Evolutionary conservation across 2,329 filamentous ascomycete genomes (phyloP).

Genomic region (Immersiporthe knoxdaviesiana): DNA sequence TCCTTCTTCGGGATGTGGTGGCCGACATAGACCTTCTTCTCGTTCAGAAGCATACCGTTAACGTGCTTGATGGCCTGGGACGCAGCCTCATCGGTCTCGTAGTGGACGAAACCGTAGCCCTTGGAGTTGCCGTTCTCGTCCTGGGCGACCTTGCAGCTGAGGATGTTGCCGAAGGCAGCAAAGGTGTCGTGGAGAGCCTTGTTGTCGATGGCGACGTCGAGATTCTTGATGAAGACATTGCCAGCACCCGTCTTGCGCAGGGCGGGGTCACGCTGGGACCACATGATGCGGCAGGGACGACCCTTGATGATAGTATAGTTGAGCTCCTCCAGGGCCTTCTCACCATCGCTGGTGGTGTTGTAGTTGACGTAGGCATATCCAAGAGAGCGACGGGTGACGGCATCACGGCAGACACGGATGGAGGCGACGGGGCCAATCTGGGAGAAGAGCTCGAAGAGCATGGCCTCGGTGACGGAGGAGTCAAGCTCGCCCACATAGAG

Average conservation of each 20-base stretch:
- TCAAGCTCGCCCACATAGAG: constrained; percentile 99
- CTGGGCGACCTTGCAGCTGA: constrained; percentile 99
- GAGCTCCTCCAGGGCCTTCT: constrained; percentile 97
- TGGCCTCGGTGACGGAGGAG: constrained; percentile 95
- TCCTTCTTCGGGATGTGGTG: constrained; percentile 99
- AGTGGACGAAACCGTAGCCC: constrained; percentile 99
- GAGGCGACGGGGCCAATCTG: constrained; percentile 98
- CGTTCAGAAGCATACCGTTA: constrained; percentile 99
- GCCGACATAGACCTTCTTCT: constrained; percentile 99
- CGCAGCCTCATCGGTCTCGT: constrained; percentile 98
- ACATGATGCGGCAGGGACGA: constrained; percentile 99
- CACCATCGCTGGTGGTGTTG: constrained; percentile 94
- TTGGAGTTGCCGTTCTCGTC: constrained; percentile 97
- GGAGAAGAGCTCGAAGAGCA: constrained; percentile 99
- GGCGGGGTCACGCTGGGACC: constrained; percentile 98
- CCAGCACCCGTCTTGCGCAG: constrained; percentile 99
- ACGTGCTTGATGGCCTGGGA: constrained; percentile 98
- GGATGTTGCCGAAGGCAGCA: constrained; percentile 97
- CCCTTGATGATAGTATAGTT: constrained; percentile 99
- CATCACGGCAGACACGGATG: constrained; percentile 99
- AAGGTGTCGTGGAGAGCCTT: constrained; percentile 99
- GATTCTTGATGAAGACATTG: constrained; percentile 99
- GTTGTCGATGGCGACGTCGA: constrained; percentile 98
- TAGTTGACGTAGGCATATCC: constrained; percentile 99
- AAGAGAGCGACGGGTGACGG: constrained; percentile 96